These are phyloP conservation scores for Dentipellis fragilis DNA, from an alignment of 768 basidiomycete genomes.

Conservation along the genomic window DNA sequence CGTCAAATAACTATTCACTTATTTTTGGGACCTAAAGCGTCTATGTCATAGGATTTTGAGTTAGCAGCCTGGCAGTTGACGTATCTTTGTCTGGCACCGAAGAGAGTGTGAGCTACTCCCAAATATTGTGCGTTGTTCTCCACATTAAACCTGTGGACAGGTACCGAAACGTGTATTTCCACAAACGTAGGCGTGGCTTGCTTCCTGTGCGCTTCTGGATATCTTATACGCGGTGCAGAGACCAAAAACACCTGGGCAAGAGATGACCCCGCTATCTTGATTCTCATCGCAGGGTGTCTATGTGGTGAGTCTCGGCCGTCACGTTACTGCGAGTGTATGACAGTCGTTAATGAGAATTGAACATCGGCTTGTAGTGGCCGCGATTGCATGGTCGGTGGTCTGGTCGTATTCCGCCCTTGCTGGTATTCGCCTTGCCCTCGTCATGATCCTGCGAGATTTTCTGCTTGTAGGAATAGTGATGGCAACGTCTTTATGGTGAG, in stretches of 20 bases:
- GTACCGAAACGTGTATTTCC: slow-evolving; percentile 95
- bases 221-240: slow-evolving; percentile 36
- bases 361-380: slow-evolving; percentile 44
- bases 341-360: background rate
- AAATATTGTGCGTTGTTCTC: slow-evolving; percentile 16
- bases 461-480: slow-evolving; percentile 65
- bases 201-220: background rate
- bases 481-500: slow-evolving; percentile 71
- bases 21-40: background rate
- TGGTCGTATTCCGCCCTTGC: slow-evolving; percentile 55
- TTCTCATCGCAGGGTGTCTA: slow-evolving; percentile 75
- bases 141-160: slow-evolving; percentile 26
- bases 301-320: slow-evolving; percentile 38
- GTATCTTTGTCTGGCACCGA: slow-evolving; percentile 85
- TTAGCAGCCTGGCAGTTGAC: slow-evolving; percentile 93
- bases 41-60: slow-evolving; percentile 75
- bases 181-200: slow-evolving; percentile 64
- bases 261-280: slow-evolving; percentile 92
- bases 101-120: slow-evolving; percentile 63
- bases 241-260: slow-evolving; percentile 98
- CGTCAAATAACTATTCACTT: slow-evolving; percentile 12
- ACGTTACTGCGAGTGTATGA: background rate
- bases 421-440: slow-evolving; percentile 52
- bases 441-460: slow-evolving; percentile 88
- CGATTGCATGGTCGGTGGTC: slow-evolving; percentile 77